phyloP scores from a whole-genome alignment of 495 filamentous ascomycete species.

The Penicillium cosmopolitanum region DNA sequence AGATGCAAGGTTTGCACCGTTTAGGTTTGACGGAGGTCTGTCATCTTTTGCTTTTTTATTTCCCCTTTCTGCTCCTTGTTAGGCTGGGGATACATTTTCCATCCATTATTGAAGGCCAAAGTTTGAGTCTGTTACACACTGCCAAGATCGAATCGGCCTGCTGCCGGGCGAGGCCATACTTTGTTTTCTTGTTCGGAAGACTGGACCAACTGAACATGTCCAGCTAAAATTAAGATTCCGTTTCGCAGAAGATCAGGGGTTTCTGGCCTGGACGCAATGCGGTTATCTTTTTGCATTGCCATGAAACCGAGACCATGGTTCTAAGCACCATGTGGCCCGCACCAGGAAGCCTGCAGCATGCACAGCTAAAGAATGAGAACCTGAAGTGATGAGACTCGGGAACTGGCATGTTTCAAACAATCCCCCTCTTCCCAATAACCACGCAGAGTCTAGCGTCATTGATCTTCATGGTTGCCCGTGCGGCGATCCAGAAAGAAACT shows the following conservation, averaged over 20 bases:
- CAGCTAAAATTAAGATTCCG: not conserved
- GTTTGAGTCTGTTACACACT: slow-evolving; percentile 4
- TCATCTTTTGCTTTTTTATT: slow-evolving; percentile 15
- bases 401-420: slow-evolving; percentile 21
- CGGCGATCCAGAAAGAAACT: not conserved
- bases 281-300: not conserved
- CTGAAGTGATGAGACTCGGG: slow-evolving; percentile 8
- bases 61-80: slow-evolving; percentile 5
- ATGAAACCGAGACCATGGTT: slow-evolving; percentile 19
- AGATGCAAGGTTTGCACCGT: slow-evolving; percentile 14
- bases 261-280: not conserved
- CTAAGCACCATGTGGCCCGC: slow-evolving; percentile 23
- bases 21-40: slow-evolving; percentile 15
- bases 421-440: slow-evolving; percentile 8
- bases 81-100: not conserved
- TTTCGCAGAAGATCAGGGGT: not conserved
- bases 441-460: slow-evolving; percentile 10
- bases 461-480: slow-evolving; percentile 5
- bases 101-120: not conserved
- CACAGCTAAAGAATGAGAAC: slow-evolving; percentile 9
- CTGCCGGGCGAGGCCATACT: not conserved
- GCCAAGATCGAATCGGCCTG: not conserved
- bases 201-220: not conserved
- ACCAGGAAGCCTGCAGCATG: slow-evolving; percentile 22
- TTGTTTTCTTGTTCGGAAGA: not conserved